Conservation (phyloP, 129 eudicot genomes). For the Arctium minus region DNA sequence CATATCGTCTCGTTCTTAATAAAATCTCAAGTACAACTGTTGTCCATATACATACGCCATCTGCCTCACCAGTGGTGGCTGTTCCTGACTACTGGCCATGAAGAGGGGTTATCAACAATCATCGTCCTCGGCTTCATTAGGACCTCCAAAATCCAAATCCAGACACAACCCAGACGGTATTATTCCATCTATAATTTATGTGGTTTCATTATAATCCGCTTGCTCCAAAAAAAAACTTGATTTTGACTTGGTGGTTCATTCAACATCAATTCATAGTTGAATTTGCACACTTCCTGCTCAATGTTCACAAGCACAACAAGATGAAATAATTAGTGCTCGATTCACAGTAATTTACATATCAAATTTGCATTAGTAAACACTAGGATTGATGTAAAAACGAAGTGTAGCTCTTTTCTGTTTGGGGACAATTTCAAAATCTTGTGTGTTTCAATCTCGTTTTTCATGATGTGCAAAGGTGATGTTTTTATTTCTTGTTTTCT, state of each 20-base stretch:
- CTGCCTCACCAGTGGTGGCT: neutral
- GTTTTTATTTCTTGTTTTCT: neutral
- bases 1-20: conserved; percentile 2
- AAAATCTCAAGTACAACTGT: neutral
- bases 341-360: neutral
- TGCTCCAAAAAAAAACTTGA: neutral
- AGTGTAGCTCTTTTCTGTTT: neutral
- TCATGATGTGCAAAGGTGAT: neutral
- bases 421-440: neutral
- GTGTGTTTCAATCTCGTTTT: neutral
- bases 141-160: conserved; percentile 74
- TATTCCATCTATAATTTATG: neutral
- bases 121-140: conserved; percentile 55
- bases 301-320: neutral
- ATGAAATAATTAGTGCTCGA: neutral
- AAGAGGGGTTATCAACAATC: conserved; percentile 72
- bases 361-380: neutral
- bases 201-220: neutral
- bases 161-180: conserved; percentile 62
- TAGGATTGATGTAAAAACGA: neutral
- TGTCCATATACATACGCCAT: neutral
- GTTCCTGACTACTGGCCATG: conserved; percentile 32
- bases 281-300: conserved; percentile 1
- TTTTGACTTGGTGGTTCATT: neutral
- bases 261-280: neutral